A percentile compares a stretch with the other conserved stretches of the same genome.
phyloP scores from a whole-genome alignment of 805 yeast genomes.

The Wickerhamiella shivajii region DNA sequence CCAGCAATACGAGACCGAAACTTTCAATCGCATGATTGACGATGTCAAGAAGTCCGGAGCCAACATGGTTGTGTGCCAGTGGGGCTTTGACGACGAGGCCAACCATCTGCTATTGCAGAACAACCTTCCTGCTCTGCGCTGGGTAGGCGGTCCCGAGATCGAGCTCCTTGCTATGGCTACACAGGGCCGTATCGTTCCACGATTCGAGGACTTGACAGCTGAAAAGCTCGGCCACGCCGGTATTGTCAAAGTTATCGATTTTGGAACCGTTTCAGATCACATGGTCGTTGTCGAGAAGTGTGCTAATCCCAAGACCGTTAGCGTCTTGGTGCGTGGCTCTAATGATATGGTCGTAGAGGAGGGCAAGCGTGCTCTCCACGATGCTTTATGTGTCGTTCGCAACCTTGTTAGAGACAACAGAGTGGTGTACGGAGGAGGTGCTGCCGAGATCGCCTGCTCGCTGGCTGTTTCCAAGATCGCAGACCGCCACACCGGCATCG shows the following conservation, averaged over 20 bases:
- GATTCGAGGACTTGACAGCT: constrained; percentile 78
- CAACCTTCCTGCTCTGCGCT: constrained; percentile 87
- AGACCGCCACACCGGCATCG: constrained; percentile 85
- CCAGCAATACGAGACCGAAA: constrained; percentile 84
- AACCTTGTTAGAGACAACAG: constrained; percentile 83
- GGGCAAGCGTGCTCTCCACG: constrained; percentile 91
- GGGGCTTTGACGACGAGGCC: constrained; percentile 99
- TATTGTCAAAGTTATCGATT: constrained; percentile 68
- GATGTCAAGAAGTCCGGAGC: constrained; percentile 83
- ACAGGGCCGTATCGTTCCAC: constrained; percentile 89
- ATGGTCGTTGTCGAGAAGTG: constrained; percentile 91
- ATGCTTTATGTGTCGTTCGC: constrained; percentile 93
- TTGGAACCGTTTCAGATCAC: constrained; percentile 92
- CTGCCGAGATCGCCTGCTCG: constrained; percentile 91
- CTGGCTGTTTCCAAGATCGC: constrained; percentile 84
- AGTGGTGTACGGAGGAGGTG: constrained; percentile 99
- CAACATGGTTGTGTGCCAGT: constrained; percentile 91
- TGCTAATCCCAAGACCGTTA: constrained; percentile 74
- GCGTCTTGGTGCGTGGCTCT: constrained; percentile 88
- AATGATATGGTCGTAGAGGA: constrained; percentile 97
- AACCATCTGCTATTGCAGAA: constrained; percentile 81
- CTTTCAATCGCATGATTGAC: constrained; percentile 81
- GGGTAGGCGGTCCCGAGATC: constrained; percentile 97
- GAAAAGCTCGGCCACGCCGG: constrained; percentile 86
- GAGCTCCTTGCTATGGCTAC: constrained; percentile 96